phyloP scores from a whole-genome alignment of 257 asterid genomes.

The Solanum lignicaule region DNA sequence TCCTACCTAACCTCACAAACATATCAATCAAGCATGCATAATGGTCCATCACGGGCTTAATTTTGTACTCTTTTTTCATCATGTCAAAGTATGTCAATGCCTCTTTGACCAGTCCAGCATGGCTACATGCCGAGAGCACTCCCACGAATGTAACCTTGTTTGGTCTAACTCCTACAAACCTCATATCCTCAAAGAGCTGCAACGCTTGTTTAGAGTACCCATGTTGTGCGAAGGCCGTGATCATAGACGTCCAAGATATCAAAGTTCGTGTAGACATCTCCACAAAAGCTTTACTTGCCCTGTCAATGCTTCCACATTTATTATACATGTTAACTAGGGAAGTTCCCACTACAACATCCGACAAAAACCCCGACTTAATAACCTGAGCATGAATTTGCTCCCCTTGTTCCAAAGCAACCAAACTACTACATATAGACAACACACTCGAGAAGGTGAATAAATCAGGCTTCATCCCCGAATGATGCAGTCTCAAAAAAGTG shows the following conservation, averaged over 20 bases:
- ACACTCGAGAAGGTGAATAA: constrained; percentile 66
- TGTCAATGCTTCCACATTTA: constrained; percentile 75
- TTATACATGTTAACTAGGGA: constrained; percentile 83
- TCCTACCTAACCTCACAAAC: constrained; percentile 67
- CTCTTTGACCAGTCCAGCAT: constrained; percentile 67
- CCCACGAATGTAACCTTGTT: constrained; percentile 78
- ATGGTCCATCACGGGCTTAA: constrained; percentile 75
- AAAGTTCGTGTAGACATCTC: constrained; percentile 74
- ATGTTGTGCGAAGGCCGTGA: constrained; percentile 61
- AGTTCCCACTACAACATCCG: constrained; percentile 78
- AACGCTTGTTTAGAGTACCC: constrained; percentile 57
- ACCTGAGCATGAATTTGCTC: constrained; percentile 84
- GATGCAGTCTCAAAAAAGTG: constrained; percentile 45
- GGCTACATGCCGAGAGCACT: constrained; percentile 87
- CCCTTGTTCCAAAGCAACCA: constrained; percentile 79
- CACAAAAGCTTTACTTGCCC: constrained; percentile 67
- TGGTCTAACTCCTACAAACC: constrained; percentile 65
- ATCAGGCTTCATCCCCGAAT: constrained; percentile 68
- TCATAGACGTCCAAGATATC: constrained; percentile 91
- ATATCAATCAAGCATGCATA: constrained; percentile 63
- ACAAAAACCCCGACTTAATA: constrained; percentile 57
- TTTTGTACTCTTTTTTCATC: constrained; percentile 61
- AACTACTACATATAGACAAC: constrained; percentile 56
- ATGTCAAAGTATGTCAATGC: constrained; percentile 55
- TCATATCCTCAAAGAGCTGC: constrained; percentile 81